Conservation (phyloP, 108 stramenopile species). For the Skeletonema costatum region DNA sequence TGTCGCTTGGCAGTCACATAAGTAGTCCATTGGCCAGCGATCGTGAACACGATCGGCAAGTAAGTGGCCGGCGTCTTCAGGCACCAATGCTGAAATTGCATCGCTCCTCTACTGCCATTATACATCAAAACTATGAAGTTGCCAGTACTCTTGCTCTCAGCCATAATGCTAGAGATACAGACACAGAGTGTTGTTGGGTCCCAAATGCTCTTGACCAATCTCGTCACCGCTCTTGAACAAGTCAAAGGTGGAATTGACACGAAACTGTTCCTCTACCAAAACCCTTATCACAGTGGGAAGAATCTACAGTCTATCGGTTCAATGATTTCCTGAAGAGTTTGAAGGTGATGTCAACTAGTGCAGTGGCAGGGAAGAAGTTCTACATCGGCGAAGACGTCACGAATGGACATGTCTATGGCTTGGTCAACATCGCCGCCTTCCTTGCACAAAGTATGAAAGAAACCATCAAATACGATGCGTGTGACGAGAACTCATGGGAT, state of each 20-base stretch:
- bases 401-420: slow-evolving; percentile 19
- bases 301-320: slow-evolving; percentile 20
- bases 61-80: no score
- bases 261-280: slow-evolving; percentile 34
- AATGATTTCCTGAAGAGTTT: slow-evolving; percentile 5
- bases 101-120: no score
- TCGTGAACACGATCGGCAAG: no score
- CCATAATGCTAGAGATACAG: no score
- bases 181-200: no score
- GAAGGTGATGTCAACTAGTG: slow-evolving; percentile 3
- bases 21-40: no score
- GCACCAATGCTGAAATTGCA: no score
- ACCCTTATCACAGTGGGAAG: slow-evolving; percentile 3
- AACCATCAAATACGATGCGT: slow-evolving; percentile 59
- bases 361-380: slow-evolving; percentile 10
- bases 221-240: no score
- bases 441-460: slow-evolving; percentile 14
- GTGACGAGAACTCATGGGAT: slow-evolving; percentile 44
- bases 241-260: slow-evolving; percentile 6
- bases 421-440: slow-evolving; percentile 6
- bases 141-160: no score
- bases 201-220: no score
- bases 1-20: no score
- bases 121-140: no score
- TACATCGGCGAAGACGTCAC: slow-evolving; percentile 15